A percentile compares a stretch with the other conserved stretches of the same genome.
These are phyloP conservation scores for Termitomyces sp. DNA, from an alignment of 768 basidiomycete genomes.

Conservation along the genomic window DNA sequence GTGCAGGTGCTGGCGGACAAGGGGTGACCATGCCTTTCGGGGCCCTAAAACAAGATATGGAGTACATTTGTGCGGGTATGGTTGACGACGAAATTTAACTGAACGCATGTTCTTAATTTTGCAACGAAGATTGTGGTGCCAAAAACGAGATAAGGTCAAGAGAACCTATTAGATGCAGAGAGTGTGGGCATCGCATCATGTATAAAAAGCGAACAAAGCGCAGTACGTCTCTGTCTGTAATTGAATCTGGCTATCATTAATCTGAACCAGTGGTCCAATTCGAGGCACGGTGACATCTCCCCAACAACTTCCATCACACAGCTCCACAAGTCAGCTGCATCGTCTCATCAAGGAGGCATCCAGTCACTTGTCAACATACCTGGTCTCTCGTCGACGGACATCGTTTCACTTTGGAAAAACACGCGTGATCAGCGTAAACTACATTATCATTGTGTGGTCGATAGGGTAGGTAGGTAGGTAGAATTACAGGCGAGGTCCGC, in stretches of 20 bases:
- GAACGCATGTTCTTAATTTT: slow-evolving; percentile 8
- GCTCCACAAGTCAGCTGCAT: neutral
- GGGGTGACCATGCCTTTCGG: slow-evolving; percentile 23
- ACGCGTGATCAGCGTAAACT: no score
- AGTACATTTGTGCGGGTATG: slow-evolving; percentile 83
- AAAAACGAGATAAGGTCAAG: slow-evolving; percentile 88
- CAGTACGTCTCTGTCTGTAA: slow-evolving; percentile 52
- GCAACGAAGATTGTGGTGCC: slow-evolving; percentile 73
- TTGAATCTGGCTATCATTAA: neutral
- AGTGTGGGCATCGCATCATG: slow-evolving; percentile 98
- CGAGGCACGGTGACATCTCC: slow-evolving; percentile 70
- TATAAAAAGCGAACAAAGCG: slow-evolving; percentile 94
- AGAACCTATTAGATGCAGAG: slow-evolving; percentile 92
- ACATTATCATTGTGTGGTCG: no score
- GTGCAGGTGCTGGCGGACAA: slow-evolving; percentile 14
- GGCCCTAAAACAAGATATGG: slow-evolving; percentile 60
- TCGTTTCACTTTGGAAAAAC: no score
- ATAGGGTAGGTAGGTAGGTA: no score
- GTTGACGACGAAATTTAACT: neutral
- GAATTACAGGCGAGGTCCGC: no score
- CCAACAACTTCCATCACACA: neutral
- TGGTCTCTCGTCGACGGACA: no score
- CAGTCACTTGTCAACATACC: neutral
- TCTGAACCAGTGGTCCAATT: slow-evolving; percentile 66
- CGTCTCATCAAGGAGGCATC: neutral